Base-by-base conservation (phyloP, 164 flowering plant genomes). In the Aristolochia fimbriata region DNA sequence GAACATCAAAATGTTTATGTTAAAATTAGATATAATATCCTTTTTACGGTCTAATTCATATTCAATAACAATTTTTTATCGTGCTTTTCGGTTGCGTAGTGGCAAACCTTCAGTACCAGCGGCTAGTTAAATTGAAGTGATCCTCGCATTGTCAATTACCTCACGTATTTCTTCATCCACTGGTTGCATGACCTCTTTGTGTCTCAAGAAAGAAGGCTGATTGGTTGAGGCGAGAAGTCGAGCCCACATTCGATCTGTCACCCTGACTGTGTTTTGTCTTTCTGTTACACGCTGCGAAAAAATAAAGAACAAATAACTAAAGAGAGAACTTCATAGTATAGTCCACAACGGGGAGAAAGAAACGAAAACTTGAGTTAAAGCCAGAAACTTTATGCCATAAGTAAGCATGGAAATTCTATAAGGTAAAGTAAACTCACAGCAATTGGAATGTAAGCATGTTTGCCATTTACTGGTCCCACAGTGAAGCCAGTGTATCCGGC, bases 401-500 rank as follows among this genome's bases (percentile, higher is more conserved):
- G 24, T 52, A 52, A 21, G 15, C 5, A 52, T 17, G 55, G 10
- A 23, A 23, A 4, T 14, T 12, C 6, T 21, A 20, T 19, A 52
- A 52, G 13, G 21, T 12, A 14, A 16, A 59, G 33, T 46, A 15
- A 70, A 75, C 96, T 82, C 71, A 88, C 99, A 65, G 76, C 16
- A 73, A 88, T 84, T 10, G 99, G 97, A 62, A 90, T 93, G 57
- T 90, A 93, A 31, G 87, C 69, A 51, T 93, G 99, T 69, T 97
- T 83, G 59, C 96, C 88, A 61, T 93, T 93, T 57, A 90, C 98
- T 24, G 78, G 91, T 33, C 98, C 98, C 55, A 70, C 72, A 0
- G 85, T 86, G 60, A 77, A 88, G 48, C 98, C 98, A 7, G 96
- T 88, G 65, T 86, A 93, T 47, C 98, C 98, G 13, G 98, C 97